Base-by-base conservation (phyloP, 2,329 filamentous ascomycete genomes). In the Fusarium metavorans region DNA sequence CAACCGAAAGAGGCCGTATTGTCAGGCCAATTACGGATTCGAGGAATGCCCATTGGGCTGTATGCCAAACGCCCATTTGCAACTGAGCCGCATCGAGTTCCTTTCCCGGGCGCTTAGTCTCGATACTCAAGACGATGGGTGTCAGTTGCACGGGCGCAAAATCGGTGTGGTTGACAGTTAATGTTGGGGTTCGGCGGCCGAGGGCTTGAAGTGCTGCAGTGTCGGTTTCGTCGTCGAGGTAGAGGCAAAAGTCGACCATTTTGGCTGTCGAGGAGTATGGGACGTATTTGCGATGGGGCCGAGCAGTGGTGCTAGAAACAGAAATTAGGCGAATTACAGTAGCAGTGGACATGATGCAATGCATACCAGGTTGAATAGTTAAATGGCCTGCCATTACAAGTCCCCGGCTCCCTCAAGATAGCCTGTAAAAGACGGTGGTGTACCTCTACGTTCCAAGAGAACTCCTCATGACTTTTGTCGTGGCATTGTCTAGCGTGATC, bases 41-140 rank as follows among this genome's bases (percentile, higher is more conserved):
- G 3, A 74, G 61, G 5, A 74, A 71, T 16, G 64, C 8, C 72
- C 72, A 74, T 35, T 74, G 72, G 11, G 71, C 71, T 0, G 71
- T 61, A 16, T 74, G 71, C 71, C 71, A 74, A 1, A 74, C 68
- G 1, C 72, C 71, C 54, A 74, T 74, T 11, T 74, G 72, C 5
- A 74, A 43, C 7, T 74, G 59, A 0, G 68, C 71, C 14, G 60
- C 68, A 6, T 71, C 72, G 25, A 64, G 64, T 34, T 68, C 58
- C 39, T 71, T 64, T 6, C 57, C 61, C 0, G 59, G 68, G 30
- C 60, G 65, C 71, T 74, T 74, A 63, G 71, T 74, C 71, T 72
- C 71, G 2, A 74, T 72, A 9, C 68, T 74, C 0, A 74, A 25
- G 45, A 72, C 56, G n/a, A 74, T 66, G 23, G 68, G 71, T 1